Percentiles rank a stretch among this genome's conserved stretches.
Conservation (phyloP, 2,329 filamentous ascomycete species). For the Emmonsia crescens region DNA sequence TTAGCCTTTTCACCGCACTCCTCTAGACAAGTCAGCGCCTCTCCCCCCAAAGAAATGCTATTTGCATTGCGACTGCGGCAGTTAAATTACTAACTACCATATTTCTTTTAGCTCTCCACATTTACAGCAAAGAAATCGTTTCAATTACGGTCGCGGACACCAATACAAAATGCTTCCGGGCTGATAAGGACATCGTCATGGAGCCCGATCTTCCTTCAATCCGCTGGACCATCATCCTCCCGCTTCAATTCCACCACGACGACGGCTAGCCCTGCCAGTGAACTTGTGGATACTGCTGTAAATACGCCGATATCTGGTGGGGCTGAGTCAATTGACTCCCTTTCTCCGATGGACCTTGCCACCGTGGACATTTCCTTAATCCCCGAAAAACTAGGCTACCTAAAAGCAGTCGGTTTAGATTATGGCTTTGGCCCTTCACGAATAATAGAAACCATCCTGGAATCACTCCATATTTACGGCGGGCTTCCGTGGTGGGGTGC, state of each 20-base stretch:
- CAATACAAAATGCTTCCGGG: background rate
- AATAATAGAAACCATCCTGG: constrained; percentile 62
- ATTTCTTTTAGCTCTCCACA: constrained; percentile 12
- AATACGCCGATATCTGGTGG: constrained; percentile 10
- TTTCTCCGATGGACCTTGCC: constrained; percentile 17
- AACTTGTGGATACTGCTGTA: constrained; percentile 9
- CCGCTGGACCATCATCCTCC: constrained; percentile 15
- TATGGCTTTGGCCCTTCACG: constrained; percentile 74
- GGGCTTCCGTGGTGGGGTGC: constrained; percentile 76
- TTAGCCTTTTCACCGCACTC: constrained; percentile 20
- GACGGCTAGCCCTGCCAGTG: constrained; percentile 15
- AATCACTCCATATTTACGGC: constrained; percentile 66
- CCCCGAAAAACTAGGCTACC: constrained; percentile 68
- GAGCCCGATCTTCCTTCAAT: background rate
- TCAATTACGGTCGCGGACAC: constrained; percentile 3
- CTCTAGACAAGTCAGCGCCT: constrained; percentile 26
- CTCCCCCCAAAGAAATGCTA: background rate
- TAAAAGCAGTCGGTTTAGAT: constrained; percentile 72
- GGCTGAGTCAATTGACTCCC: constrained; percentile 7
- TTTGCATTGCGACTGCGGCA: background rate
- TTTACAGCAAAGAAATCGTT: constrained; percentile 6
- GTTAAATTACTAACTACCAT: background rate
- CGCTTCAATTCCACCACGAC: constrained; percentile 27
- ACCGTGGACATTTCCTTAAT: constrained; percentile 41
- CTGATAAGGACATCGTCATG: background rate